These are phyloP conservation scores for Globisporangium alternatum DNA, from an alignment of 352 stramenopile genomes.

Conservation along the genomic window DNA sequence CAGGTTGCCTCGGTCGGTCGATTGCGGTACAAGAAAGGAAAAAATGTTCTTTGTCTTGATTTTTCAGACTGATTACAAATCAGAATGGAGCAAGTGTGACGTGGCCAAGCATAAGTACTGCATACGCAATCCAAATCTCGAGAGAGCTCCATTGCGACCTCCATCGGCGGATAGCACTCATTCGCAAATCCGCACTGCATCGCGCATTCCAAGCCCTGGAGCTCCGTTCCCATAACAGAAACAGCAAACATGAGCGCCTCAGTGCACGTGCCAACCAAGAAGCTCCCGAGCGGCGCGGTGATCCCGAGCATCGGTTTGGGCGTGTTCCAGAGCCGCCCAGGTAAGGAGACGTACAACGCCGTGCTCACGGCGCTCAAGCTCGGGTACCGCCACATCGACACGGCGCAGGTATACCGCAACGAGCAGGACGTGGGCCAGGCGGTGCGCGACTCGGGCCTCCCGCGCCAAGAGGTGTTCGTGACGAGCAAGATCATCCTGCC, in stretches of 20 bases:
- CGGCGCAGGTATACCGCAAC: constrained; percentile 86
- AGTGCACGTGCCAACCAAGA: constrained; percentile 25
- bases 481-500: constrained; percentile 73
- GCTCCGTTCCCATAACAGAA: neutral
- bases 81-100: neutral
- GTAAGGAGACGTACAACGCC: constrained; percentile 49
- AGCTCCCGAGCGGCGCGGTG: constrained; percentile 33
- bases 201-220: neutral
- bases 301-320: constrained; percentile 53
- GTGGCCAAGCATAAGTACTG: neutral
- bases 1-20: too few relatives aligned
- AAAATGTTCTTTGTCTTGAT: too few relatives aligned
- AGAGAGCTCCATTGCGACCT: neutral
- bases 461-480: constrained; percentile 75
- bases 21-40: too few relatives aligned
- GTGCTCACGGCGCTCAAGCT: constrained; percentile 53
- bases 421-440: constrained; percentile 77
- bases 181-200: neutral
- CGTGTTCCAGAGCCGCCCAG: constrained; percentile 48
- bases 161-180: neutral
- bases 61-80: too few relatives aligned
- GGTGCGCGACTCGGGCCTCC: constrained; percentile 63
- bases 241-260: neutral
- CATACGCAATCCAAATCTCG: neutral
- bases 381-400: constrained; percentile 89